Conservation (phyloP, 2,329 filamentous ascomycete genomes). For the Aspergillaceae sp. region DNA sequence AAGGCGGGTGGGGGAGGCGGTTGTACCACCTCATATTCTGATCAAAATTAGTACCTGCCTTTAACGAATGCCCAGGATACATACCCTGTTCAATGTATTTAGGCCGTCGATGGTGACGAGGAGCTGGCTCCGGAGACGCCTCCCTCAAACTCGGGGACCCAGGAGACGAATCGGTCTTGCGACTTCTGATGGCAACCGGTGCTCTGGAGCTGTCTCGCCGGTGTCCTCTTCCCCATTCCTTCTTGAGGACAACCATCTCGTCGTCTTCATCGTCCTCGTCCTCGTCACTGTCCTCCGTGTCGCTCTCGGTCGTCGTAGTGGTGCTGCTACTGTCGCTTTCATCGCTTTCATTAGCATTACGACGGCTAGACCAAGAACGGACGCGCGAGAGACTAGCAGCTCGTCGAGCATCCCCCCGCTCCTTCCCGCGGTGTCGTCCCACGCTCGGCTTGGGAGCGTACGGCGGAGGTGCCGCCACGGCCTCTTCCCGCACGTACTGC, state of each 20-base stretch:
- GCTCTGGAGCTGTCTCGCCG: slow-evolving; percentile 1
- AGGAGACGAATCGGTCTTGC: slow-evolving; percentile 12
- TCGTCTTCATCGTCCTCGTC: slow-evolving; percentile 20
- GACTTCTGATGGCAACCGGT: slow-evolving; percentile 24
- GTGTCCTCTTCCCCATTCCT: slow-evolving; percentile 14
- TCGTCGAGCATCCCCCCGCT: not conserved
- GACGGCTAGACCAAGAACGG: not conserved
- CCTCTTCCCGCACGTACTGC: not conserved
- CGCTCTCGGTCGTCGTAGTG: slow-evolving; percentile 9
- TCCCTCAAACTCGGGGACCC: slow-evolving; percentile 33
- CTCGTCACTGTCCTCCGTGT: slow-evolving; percentile 3
- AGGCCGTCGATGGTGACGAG: slow-evolving; percentile 60
- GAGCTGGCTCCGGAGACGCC: slow-evolving; percentile 23
- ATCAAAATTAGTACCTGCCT: not conserved
- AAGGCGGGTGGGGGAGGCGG: slow-evolving; percentile 7
- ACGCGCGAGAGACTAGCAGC: not conserved
- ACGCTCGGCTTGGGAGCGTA: not conserved
- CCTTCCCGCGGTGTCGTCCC: not conserved
- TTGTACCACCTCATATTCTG: not conserved
- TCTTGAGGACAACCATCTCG: slow-evolving; percentile 22
- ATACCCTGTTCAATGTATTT: slow-evolving; percentile 71
- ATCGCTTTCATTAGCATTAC: not conserved
- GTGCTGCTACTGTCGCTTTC: not conserved
- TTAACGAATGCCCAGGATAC: not conserved
- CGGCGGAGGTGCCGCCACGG: not conserved